Base-by-base conservation (phyloP, 495 filamentous ascomycete species). In the Pseudevernia furfuracea region DNA sequence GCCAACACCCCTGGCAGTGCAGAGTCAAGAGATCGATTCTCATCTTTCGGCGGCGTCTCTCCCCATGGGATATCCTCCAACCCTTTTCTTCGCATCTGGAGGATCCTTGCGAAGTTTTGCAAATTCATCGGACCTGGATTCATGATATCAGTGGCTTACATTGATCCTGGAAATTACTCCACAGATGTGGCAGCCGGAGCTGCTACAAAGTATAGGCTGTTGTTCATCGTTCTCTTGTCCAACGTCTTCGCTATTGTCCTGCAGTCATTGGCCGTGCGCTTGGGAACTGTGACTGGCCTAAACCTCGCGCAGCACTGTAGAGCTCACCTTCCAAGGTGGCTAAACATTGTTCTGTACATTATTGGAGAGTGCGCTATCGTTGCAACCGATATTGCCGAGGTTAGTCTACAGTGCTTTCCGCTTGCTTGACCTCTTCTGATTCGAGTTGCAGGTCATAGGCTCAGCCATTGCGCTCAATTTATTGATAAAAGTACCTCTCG, bases 401-500 rank as follows among this genome's bases (percentile, higher is more conserved):
- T 82, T 17, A 61, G 49, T 32, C 58, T 46, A 25, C 12, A 32
- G 36, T 44, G 28, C 53, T 44, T 21, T 46, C 19, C 14, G 30
- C 55, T 25, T 41, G 15, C 23, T 44, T 36, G 25, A 43, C 21
- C 21, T 37, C 34, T 58, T 73, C 52, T 57, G 58, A 62, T 1
- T n/a, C 25, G 30, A n/a, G 10, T 58, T 25, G 36, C 64, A 90
- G 88, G 90, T 96, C 43, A 90, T 96, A 66, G 92, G 92, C 46
- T 92, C 89, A 2, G 91, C 92, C 4, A 96, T 96, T 70, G 89
- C 89, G n/a, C 78, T 96, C 62, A 94, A 96, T 70, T 75, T 96
- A 17, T 82, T 96, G 5, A 76, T 91, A 12, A 81, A 90, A 32
- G 81, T 96, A 10, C 92, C 92, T 1, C 78, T 96, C 4, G 87